phyloP scores from a whole-genome alignment of 331 rosid genomes.

The Quercus lobata region DNA sequence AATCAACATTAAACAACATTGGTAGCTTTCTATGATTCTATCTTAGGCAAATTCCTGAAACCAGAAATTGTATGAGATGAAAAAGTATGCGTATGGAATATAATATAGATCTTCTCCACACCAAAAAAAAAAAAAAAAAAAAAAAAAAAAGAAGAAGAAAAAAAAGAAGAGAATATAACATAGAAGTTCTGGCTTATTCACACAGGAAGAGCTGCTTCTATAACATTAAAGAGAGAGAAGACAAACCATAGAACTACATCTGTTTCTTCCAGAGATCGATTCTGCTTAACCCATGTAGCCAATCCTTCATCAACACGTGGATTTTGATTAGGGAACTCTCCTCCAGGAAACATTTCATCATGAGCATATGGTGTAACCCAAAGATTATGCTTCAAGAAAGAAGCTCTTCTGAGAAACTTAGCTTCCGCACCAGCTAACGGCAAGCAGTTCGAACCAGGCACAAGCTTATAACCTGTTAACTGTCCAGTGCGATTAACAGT shows the following conservation, averaged over 20 bases:
- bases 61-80: background rate
- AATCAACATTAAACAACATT: too few relatives aligned
- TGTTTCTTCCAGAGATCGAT: slow-evolving; percentile 80
- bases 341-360: slow-evolving; percentile 86
- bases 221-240: slow-evolving; percentile 6
- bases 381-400: slow-evolving; percentile 92
- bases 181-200: too few relatives aligned
- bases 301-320: slow-evolving; percentile 85
- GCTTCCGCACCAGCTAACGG: slow-evolving; percentile 92
- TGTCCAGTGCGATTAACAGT: slow-evolving; percentile 89
- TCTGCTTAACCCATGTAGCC: slow-evolving; percentile 80
- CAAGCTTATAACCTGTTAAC: slow-evolving; percentile 91
- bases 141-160: too few relatives aligned
- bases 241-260: slow-evolving; percentile 82
- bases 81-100: background rate
- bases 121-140: too few relatives aligned
- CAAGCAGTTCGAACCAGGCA: slow-evolving; percentile 92
- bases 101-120: too few relatives aligned
- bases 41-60: too few relatives aligned
- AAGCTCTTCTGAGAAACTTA: slow-evolving; percentile 85
- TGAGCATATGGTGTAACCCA: slow-evolving; percentile 85
- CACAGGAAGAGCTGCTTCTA: too few relatives aligned
- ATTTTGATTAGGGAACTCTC: slow-evolving; percentile 96
- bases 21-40: too few relatives aligned
- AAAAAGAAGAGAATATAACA: too few relatives aligned